These are phyloP conservation scores for Boletus subluridellus DNA, from an alignment of 1,284 basidiomycete genomes.

Conservation along the genomic window DNA sequence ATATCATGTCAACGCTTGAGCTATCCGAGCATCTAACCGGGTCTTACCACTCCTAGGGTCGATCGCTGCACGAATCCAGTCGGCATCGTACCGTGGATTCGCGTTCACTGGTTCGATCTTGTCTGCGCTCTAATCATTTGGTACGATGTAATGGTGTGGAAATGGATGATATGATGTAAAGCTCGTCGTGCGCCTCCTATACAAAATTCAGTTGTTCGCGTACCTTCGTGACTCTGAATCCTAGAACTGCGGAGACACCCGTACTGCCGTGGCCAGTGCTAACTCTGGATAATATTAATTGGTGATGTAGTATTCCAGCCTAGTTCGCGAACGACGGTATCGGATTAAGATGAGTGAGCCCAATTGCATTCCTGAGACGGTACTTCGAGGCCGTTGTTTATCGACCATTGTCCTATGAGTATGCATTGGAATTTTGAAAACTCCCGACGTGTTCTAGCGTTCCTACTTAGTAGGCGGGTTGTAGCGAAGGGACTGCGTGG, in stretches of 20 bases:
- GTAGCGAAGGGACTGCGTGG: too few relatives aligned
- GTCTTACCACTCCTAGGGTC: constrained; percentile 4
- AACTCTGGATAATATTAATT: background rate
- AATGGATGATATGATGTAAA: background rate
- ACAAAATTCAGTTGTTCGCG: too few relatives aligned
- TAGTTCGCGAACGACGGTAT: background rate
- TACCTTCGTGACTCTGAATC: background rate
- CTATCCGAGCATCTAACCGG: background rate
- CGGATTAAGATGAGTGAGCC: background rate
- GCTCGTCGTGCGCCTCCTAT: background rate
- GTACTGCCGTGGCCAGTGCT: background rate
- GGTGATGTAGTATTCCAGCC: background rate
- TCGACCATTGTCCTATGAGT: background rate
- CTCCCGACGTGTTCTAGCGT: background rate
- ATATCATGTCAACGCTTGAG: background rate
- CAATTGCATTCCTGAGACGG: background rate
- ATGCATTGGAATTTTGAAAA: background rate
- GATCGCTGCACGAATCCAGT: background rate
- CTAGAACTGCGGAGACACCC: background rate
- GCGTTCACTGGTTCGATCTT: background rate
- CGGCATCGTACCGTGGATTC: background rate
- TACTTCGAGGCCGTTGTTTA: background rate
- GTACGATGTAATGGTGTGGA: background rate
- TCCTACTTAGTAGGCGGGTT: too few relatives aligned
- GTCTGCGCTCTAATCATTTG: constrained; percentile 5